Percentiles rank a stretch among this genome's conserved stretches.
Evolutionary conservation across 768 basidiomycete genomes (phyloP).

Genomic region (Lactarius vividus): DNA sequence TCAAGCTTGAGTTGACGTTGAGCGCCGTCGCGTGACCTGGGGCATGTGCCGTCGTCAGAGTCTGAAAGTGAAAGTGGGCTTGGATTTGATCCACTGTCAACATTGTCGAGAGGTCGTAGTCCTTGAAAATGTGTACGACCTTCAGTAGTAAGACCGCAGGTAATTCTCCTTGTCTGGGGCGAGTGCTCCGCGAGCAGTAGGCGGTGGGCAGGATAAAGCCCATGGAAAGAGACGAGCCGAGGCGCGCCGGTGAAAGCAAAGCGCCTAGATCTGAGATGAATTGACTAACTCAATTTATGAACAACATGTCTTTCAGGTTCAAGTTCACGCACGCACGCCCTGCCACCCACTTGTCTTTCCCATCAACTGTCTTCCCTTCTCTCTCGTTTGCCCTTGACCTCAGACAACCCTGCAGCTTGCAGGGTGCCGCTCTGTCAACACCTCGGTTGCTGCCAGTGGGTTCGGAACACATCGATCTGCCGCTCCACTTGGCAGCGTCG

Average conservation of each 20-base stretch:
- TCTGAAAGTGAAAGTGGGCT: neutral
- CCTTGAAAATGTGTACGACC: neutral
- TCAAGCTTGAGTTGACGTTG: neutral
- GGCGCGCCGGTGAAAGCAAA: neutral
- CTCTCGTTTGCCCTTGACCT: neutral
- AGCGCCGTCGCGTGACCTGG: neutral
- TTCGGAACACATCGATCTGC: neutral
- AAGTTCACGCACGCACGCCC: neutral
- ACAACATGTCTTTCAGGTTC: neutral
- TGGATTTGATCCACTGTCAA: neutral
- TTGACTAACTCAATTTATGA: neutral
- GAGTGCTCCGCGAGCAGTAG: constrained; percentile 12
- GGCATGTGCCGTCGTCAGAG: neutral
- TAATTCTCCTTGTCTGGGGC: neutral
- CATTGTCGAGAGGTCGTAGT: too few species aligned
- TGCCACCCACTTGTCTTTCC: neutral
- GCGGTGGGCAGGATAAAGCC: neutral
- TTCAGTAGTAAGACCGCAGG: neutral
- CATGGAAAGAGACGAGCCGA: too few species aligned
- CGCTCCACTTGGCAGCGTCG: neutral
- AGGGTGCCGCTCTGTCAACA: neutral
- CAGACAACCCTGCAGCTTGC: neutral
- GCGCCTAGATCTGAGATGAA: constrained; percentile 5
- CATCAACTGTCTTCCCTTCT: neutral
- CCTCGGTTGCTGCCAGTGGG: neutral